Evolutionary conservation across 495 filamentous ascomycete species (phyloP).

Genomic region (Penicillium crystallinum): DNA sequence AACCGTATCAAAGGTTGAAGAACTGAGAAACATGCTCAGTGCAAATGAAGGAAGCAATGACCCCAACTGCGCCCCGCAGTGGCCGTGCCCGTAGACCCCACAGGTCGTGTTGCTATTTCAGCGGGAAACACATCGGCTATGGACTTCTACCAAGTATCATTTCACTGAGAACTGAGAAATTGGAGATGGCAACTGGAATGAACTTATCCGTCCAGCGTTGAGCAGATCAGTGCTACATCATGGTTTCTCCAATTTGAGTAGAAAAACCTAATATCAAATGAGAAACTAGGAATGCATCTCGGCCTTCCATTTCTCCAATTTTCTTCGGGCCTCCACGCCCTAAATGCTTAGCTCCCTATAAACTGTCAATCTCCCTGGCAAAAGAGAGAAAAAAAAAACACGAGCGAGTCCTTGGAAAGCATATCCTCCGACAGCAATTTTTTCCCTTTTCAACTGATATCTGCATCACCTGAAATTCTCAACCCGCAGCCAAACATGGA

Average conservation of each 20-base stretch:
- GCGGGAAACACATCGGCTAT: background rate
- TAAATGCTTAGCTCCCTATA: background rate
- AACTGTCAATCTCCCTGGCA: background rate
- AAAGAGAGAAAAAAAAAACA: background rate
- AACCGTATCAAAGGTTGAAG: too few relatives aligned
- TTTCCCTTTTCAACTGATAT: background rate
- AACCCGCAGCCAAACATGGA: constrained; percentile 10
- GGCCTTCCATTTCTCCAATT: background rate
- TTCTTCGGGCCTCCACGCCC: background rate
- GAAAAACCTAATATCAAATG: background rate
- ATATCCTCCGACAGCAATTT: background rate
- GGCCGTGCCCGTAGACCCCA: background rate
- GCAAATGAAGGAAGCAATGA: background rate
- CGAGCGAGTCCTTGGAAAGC: background rate
- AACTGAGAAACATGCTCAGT: background rate
- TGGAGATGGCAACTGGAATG: too few relatives aligned
- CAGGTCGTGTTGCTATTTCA: background rate
- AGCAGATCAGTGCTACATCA: too few relatives aligned
- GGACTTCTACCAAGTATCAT: too few relatives aligned
- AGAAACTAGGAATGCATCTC: background rate
- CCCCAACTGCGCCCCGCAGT: background rate
- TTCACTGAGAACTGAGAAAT: too few relatives aligned
- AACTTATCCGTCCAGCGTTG: too few relatives aligned
- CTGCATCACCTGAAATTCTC: background rate
- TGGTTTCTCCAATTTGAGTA: too few relatives aligned